A percentile compares a stretch with the other conserved stretches of the same genome.
These are phyloP conservation scores for Epichloe aotearoae DNA, from an alignment of 2,329 filamentous ascomycete species.

Conservation along the genomic window DNA sequence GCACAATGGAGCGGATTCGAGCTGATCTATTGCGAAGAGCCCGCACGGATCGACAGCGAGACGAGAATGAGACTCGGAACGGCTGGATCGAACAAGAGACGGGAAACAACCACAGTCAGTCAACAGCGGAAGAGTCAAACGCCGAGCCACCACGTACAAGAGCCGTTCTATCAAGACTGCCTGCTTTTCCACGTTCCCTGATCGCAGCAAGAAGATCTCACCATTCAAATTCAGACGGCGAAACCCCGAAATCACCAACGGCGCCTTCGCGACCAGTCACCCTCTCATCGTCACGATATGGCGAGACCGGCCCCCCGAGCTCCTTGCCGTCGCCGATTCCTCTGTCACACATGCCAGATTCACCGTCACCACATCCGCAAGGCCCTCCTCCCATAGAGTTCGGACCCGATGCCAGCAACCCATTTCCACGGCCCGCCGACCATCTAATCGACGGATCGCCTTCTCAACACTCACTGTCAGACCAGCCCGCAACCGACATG, in stretches of 20 bases:
- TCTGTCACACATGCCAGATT: background rate
- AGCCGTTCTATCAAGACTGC: background rate
- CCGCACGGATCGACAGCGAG: slow-evolving; percentile 12
- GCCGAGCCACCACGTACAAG: slow-evolving; percentile 1
- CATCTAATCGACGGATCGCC: background rate
- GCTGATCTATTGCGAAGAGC: slow-evolving; percentile 20
- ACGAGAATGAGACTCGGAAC: background rate
- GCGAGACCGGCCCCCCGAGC: slow-evolving; percentile 4
- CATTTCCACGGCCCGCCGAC: background rate
- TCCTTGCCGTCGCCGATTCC: slow-evolving; percentile 6
- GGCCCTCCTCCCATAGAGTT: background rate
- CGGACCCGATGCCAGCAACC: background rate
- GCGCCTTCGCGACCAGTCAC: slow-evolving; percentile 11
- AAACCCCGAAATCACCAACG: slow-evolving; percentile 35
- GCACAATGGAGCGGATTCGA: slow-evolving; percentile 20
- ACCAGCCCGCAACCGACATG: background rate
- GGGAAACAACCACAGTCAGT: background rate
- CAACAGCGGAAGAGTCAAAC: slow-evolving; percentile 4
- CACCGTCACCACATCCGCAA: background rate
- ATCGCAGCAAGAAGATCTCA: background rate
- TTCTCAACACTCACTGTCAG: background rate
- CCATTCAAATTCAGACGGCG: slow-evolving; percentile 3
- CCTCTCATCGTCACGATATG: slow-evolving; percentile 2
- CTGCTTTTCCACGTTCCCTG: background rate
- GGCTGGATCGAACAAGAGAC: background rate